Conservation (phyloP, 1,139 yeast genomes). For the Wickerhamomyces sp. region DNA sequence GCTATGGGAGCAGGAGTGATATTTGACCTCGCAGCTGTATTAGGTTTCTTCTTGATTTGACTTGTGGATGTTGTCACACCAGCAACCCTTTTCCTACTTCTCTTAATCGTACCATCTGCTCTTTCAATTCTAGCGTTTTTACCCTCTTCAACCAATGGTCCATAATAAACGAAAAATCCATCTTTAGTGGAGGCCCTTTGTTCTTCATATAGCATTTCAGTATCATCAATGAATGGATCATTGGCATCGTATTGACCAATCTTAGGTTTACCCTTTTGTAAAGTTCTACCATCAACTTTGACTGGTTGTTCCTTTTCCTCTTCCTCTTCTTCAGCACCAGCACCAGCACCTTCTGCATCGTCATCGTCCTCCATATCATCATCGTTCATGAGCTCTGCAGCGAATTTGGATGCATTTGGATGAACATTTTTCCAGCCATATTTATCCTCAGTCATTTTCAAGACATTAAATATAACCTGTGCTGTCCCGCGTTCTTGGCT, state of each 20-base stretch:
- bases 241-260: constrained; percentile 88
- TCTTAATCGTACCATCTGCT: constrained; percentile 36
- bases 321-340: constrained; percentile 41
- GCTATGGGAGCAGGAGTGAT: background rate
- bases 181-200: constrained; percentile 89
- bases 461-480: constrained; percentile 73
- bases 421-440: constrained; percentile 77
- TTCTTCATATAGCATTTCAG: constrained; percentile 89
- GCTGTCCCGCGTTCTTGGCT: constrained; percentile 60
- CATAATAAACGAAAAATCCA: constrained; percentile 95
- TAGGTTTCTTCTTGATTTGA: constrained; percentile 18
- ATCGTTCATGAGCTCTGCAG: constrained; percentile 59
- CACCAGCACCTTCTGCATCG: constrained; percentile 53
- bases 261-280: constrained; percentile 54
- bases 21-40: background rate
- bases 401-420: constrained; percentile 52
- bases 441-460: constrained; percentile 77
- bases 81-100: constrained; percentile 25
- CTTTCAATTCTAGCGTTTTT: constrained; percentile 37
- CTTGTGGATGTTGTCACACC: constrained; percentile 11
- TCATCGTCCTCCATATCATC: constrained; percentile 58
- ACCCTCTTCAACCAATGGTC: constrained; percentile 78
- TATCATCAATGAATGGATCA: constrained; percentile 96
- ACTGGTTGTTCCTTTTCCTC: constrained; percentile 26
- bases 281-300: constrained; percentile 28